Base-by-base conservation (phyloP, 345 rosid species). In the Hibiscus trionum region DNA sequence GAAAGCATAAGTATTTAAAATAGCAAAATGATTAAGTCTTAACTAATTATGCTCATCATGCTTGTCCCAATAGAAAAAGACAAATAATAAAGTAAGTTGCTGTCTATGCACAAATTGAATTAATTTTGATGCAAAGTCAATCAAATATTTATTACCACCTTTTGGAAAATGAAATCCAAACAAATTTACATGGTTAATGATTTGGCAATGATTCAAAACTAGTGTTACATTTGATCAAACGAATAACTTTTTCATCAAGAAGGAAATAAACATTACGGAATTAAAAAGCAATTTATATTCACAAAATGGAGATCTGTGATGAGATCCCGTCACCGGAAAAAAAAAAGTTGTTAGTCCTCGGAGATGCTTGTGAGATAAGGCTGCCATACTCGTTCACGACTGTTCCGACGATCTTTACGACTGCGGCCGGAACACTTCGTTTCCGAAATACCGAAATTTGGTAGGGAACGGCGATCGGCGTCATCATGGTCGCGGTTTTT, bases 301-400 rank as follows among this genome's bases (percentile, higher is more conserved):
- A 52, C 56, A 52, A 16, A 52, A 16, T 59, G 7, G 42, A 6
- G 42, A 37, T 37, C 42, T 7, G 58, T 50, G 42, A 37, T 37
- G 8, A 66, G 31, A 66, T 64, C 35, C 74, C 69, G 74, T 49
- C 64, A 2, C 31, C 53, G 63, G 31, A 42, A 42, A 63, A 35
- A 63, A 35, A 21, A 64, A 79, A 72, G 44, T 31, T 19, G 33
- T 75, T 79, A 86, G 82, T 88, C 96, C 78, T 94, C 98, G 47
- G 77, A 62, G 77, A 91, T 94, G 87, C 92, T 85, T 49, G 76
- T 80, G 15, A 94, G 90, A 76, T 86, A 88, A 61, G 97, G 97
- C 74, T 67, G 85, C 96, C 97, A 91, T 66, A 76, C 86, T 39
- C 84, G 76, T 39, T 75, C 80, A 10, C 87, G 81, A 21, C 87